These are phyloP conservation scores for Diplodia corticola DNA, from an alignment of 2,329 filamentous ascomycete genomes.

Conservation along the genomic window DNA sequence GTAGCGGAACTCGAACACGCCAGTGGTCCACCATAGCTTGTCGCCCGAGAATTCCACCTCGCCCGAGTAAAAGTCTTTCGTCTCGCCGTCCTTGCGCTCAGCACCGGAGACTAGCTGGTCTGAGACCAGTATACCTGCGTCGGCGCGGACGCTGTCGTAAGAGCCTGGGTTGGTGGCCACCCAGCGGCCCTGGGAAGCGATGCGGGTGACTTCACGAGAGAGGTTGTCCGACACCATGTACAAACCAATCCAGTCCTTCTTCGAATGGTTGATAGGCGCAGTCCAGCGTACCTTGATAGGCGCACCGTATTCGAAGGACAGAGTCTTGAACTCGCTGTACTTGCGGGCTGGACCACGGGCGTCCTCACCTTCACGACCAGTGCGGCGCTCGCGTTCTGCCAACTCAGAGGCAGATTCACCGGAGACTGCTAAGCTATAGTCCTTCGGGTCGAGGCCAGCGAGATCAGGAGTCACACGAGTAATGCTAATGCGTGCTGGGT, in stretches of 20 bases:
- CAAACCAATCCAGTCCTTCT: constrained; percentile 91
- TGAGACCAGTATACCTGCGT: constrained; percentile 71
- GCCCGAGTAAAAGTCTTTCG: constrained; percentile 66
- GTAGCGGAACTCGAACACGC: constrained; percentile 95
- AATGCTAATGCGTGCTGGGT: constrained; percentile 82
- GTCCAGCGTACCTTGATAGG: constrained; percentile 90
- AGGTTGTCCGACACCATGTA: constrained; percentile 96
- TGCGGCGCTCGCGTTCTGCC: constrained; percentile 60
- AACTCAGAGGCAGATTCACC: constrained; percentile 57
- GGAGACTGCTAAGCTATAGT: constrained; percentile 76
- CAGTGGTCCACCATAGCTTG: constrained; percentile 96
- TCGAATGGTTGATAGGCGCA: constrained; percentile 82
- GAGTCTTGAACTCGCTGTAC: constrained; percentile 65
- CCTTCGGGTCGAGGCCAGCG: constrained; percentile 73
- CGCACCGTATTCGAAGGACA: constrained; percentile 83
- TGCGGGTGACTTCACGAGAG: constrained; percentile 78
- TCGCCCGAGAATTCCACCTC: constrained; percentile 88
- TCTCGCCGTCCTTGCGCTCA: constrained; percentile 49
- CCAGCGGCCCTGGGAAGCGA: constrained; percentile 88
- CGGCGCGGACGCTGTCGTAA: constrained; percentile 73
- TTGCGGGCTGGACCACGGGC: constrained; percentile 64
- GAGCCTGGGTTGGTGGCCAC: constrained; percentile 73
- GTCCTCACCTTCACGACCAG: constrained; percentile 71
- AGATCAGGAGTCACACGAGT: constrained; percentile 77
- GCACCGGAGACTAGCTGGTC: constrained; percentile 59